Percentiles rank a stretch among this genome's conserved stretches.
Evolutionary conservation across 2,329 filamentous ascomycete species (phyloP).

Genomic region (Exophiala mesophila): DNA sequence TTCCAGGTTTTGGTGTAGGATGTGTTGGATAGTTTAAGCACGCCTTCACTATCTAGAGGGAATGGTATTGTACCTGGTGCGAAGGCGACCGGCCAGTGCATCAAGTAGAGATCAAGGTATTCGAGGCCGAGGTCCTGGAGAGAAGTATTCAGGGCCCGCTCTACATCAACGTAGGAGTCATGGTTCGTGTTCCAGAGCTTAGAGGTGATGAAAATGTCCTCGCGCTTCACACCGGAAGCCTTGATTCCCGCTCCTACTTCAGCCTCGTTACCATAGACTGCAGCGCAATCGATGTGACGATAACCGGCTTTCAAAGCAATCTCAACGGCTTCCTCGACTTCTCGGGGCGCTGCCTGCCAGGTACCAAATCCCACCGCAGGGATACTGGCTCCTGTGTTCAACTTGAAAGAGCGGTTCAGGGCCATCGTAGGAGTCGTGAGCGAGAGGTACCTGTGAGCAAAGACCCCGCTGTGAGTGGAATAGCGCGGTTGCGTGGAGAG

Average conservation of each 20-base stretch:
- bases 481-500: too few relatives aligned
- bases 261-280: conserved; percentile 39
- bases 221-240: conserved; percentile 25
- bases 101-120: conserved; percentile 51
- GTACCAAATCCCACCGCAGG: conserved; percentile 32
- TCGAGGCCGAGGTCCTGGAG: conserved; percentile 48
- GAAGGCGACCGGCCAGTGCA: conserved; percentile 48
- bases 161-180: conserved; percentile 43
- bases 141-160: conserved; percentile 45
- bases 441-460: too few relatives aligned
- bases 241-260: conserved; percentile 47
- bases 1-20: conserved; percentile 41
- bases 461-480: too few relatives aligned
- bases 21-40: conserved; percentile 31
- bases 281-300: conserved; percentile 44
- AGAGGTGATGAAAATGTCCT: conserved; percentile 46
- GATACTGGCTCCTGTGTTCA: conserved; percentile 33
- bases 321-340: conserved; percentile 47
- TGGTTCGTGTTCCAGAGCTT: conserved; percentile 60
- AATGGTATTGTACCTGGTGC: conserved; percentile 44
- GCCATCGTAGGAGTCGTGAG: too few relatives aligned
- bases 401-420: conserved; percentile 24
- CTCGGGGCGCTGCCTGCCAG: conserved; percentile 37
- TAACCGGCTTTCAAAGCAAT: conserved; percentile 39
- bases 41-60: conserved; percentile 41